Evolutionary conservation across 2,329 filamentous ascomycete genomes (phyloP).

Genomic region (Neobulgaria alba): DNA sequence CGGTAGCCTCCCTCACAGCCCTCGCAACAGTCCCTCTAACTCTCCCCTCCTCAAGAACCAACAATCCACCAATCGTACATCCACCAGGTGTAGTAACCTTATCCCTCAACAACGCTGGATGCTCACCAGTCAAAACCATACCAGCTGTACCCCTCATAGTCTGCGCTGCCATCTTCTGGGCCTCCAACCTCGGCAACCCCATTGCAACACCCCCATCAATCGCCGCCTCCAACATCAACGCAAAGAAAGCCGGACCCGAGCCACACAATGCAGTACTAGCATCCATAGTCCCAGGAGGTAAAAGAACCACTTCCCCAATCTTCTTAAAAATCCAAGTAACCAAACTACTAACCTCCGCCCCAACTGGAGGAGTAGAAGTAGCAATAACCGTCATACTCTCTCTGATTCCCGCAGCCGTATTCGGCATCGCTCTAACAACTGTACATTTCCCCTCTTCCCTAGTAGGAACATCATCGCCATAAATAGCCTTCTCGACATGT

Average conservation of each 20-base stretch:
- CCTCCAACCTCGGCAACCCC: conserved; percentile 62
- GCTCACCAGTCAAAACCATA: conserved; percentile 60
- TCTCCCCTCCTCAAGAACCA: conserved; percentile 65
- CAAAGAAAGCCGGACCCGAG: conserved; percentile 68
- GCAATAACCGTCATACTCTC: conserved; percentile 79
- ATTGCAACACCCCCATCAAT: conserved; percentile 73
- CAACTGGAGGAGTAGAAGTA: conserved; percentile 49
- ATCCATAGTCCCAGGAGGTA: conserved; percentile 62
- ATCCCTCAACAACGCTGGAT: conserved; percentile 66
- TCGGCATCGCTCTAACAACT: conserved; percentile 75
- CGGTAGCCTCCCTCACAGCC: conserved; percentile 62
- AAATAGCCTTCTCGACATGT: conserved; percentile 58
- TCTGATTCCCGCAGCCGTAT: conserved; percentile 69
- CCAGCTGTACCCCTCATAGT: conserved; percentile 66
- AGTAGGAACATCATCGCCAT: conserved; percentile 40
- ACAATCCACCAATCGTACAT: conserved; percentile 66
- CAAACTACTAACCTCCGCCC: conserved; percentile 43
- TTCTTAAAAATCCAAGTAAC: conserved; percentile 70
- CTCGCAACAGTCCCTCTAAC: conserved; percentile 59
- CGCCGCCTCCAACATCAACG: conserved; percentile 65
- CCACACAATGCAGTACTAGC: conserved; percentile 66
- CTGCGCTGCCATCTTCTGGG: conserved; percentile 70
- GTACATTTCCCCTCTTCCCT: conserved; percentile 36
- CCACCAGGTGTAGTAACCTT: conserved; percentile 72
- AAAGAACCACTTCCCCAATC: conserved; percentile 61